Evolutionary conservation across 805 yeast species (phyloP), one percentile per base, ranked within the genome.

Genomic region (Candida boidinii): DNA sequence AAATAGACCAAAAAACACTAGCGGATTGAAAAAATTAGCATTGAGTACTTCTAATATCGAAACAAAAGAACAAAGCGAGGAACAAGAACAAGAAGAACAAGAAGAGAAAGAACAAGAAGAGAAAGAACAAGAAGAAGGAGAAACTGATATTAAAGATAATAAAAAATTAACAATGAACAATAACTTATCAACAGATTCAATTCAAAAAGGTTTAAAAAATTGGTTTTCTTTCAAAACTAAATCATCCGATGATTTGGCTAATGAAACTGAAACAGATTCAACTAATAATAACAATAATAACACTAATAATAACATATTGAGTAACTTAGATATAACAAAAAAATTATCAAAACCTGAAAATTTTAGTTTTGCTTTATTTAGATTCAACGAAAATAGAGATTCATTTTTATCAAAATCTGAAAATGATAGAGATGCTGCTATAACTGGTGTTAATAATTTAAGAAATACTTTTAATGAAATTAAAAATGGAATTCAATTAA

Each of bases 311-410:
- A 10, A 44, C n/a, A 39, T 38, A 29, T 43, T 20, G 48, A 42
- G 23, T 38, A 39, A 28, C 11, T 36, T 31, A 10, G 42, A 30
- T 19, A 42, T 33, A 29, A 45, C 38, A 39, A 46, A 34, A 35
- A 21, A 45, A 32, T 29, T 56, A 33, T 8, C 44, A 2, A 43
- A 48, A 11, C 55, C 54, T 33, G 64, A 68, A 24, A 69, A 70
- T 36, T 68, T 74, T 40, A 81, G 73, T 48, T 61, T 85, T 39
- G 61, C 84, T 23, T 66, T 76, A 29, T 68, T 76, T 30, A 68
- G 85, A 39, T 68, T 70, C 31, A 67, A 69, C 40, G 76, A 73
- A 30, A 72, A 80, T 30, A 64, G 67, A 36, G 64, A 64, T 33
- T 73, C 67, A 23, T 66, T 74, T 30, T 60, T 62, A 19, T 51